Conservation (phyloP, 345 rosid species). For the Eucalyptus pauciflora region DNA sequence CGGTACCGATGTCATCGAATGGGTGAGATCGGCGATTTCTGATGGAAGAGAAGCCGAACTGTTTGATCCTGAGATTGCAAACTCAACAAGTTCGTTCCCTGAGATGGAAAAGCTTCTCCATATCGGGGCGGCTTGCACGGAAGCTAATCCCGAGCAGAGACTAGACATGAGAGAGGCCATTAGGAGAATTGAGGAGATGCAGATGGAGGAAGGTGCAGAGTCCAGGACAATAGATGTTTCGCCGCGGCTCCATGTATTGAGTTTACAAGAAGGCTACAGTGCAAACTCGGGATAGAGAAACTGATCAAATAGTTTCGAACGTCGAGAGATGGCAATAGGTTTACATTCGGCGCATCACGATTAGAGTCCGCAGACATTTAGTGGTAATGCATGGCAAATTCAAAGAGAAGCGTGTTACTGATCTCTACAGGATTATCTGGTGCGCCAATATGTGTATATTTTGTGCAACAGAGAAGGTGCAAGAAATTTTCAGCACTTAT, state of each 20-base stretch:
- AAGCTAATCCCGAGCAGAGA: constrained; percentile 29
- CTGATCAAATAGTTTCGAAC: neutral
- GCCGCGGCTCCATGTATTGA: neutral
- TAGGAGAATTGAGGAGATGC: constrained; percentile 27
- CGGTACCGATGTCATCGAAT: constrained; percentile 42
- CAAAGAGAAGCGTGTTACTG: neutral
- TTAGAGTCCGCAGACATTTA: neutral
- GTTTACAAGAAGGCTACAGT: constrained; percentile 16
- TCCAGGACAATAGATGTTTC: constrained; percentile 4
- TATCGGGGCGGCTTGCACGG: constrained; percentile 45
- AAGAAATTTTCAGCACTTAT: neutral
- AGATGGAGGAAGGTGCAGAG: constrained; percentile 9
- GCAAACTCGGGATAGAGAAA: neutral
- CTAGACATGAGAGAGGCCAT: constrained; percentile 44
- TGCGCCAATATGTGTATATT: neutral
- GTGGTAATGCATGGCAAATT: neutral
- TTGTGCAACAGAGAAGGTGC: neutral
- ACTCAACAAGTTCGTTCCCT: neutral
- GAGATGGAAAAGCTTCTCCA: constrained; percentile 41
- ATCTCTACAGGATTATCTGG: neutral
- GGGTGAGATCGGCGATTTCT: constrained; percentile 33
- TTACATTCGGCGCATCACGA: neutral
- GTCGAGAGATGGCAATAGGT: neutral
- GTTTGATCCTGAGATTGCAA: constrained; percentile 53
- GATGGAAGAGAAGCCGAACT: constrained; percentile 36